Percentiles rank a stretch among this genome's conserved stretches.
These are phyloP conservation scores for Graphilbum sp. DNA, from an alignment of 2,329 filamentous ascomycete genomes.

Conservation along the genomic window DNA sequence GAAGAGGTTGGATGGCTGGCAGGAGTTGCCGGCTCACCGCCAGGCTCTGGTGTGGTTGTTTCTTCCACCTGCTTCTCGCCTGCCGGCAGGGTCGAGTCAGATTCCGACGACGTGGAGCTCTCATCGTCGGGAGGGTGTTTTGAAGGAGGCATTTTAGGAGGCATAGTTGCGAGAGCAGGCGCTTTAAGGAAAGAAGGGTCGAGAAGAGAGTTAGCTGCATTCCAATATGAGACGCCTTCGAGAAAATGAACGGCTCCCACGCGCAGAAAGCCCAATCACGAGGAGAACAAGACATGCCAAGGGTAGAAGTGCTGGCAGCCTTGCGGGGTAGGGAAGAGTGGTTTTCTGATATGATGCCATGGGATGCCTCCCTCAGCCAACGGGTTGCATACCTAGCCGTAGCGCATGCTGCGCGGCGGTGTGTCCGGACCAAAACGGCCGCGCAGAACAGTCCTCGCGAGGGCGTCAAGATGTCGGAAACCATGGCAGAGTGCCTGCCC, in stretches of 20 bases:
- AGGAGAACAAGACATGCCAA: too few species aligned
- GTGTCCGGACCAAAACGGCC: not conserved
- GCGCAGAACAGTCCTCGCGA: constrained; percentile 1
- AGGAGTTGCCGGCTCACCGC: constrained; percentile 13
- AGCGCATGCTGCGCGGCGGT: constrained; percentile 2
- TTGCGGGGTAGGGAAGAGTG: too few species aligned
- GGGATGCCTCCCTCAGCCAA: too few species aligned
- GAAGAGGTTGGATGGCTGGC: constrained; percentile 12
- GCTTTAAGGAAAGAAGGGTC: too few species aligned
- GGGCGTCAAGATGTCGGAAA: not conserved
- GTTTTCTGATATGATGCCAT: too few species aligned
- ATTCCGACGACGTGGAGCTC: constrained; percentile 4
- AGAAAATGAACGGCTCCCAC: too few species aligned
- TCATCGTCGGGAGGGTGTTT: constrained; percentile 8
- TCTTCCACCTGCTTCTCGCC: not conserved
- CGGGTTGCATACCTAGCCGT: constrained; percentile 1
- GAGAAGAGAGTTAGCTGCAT: too few species aligned
- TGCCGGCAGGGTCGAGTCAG: constrained; percentile 1
- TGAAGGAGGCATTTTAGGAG: constrained; percentile 9
- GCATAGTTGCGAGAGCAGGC: not conserved
- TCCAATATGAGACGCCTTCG: too few species aligned
- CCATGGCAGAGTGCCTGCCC: constrained; percentile 1
- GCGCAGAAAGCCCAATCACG: too few species aligned
- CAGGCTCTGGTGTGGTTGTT: constrained; percentile 9
- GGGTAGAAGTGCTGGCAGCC: too few species aligned